Evolutionary conservation across 1,139 yeast species (phyloP).

Genomic region (Taiozyma sp.): DNA sequence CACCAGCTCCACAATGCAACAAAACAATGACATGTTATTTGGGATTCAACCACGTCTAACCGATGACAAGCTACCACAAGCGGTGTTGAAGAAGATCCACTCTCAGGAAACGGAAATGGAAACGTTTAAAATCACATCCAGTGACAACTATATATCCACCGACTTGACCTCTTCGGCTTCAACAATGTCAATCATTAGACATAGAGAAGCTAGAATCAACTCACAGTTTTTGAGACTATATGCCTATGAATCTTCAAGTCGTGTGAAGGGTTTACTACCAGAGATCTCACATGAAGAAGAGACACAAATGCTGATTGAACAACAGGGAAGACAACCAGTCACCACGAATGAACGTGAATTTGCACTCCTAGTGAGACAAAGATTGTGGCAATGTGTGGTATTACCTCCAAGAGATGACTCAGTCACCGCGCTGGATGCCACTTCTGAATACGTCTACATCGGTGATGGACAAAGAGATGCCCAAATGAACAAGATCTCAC

Average conservation of each 20-base stretch:
- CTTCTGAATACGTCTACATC: conserved; percentile 28
- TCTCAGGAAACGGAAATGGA: conserved; percentile 17
- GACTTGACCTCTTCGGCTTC: conserved; percentile 2
- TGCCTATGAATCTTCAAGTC: conserved; percentile 39
- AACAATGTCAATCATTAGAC: conserved; percentile 12
- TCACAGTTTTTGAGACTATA: conserved; percentile 38
- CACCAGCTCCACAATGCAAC: conserved; percentile 10
- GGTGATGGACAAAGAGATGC: conserved; percentile 15
- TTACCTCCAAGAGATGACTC: conserved; percentile 39
- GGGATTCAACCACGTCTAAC: conserved; percentile 23
- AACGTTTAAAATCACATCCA: conserved; percentile 20
- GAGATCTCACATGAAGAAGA: conserved; percentile 27
- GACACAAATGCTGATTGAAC: conserved; percentile 6
- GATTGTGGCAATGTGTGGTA: conserved; percentile 43
- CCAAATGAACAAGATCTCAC: conserved; percentile 2
- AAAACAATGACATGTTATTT: conserved; percentile 17
- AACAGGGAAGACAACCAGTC: conserved; percentile 4
- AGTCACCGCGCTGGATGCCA: neutral
- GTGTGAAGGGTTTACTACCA: conserved; percentile 33
- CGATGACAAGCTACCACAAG: conserved; percentile 17
- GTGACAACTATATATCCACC: conserved; percentile 3
- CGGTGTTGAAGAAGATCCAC: neutral
- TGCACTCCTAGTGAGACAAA: conserved; percentile 38
- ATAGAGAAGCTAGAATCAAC: conserved; percentile 43
- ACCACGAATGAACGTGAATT: conserved; percentile 22